Percentiles rank a stretch among this genome's conserved stretches.
Conservation (phyloP, 768 basidiomycete species). For the Trametes punicea region DNA sequence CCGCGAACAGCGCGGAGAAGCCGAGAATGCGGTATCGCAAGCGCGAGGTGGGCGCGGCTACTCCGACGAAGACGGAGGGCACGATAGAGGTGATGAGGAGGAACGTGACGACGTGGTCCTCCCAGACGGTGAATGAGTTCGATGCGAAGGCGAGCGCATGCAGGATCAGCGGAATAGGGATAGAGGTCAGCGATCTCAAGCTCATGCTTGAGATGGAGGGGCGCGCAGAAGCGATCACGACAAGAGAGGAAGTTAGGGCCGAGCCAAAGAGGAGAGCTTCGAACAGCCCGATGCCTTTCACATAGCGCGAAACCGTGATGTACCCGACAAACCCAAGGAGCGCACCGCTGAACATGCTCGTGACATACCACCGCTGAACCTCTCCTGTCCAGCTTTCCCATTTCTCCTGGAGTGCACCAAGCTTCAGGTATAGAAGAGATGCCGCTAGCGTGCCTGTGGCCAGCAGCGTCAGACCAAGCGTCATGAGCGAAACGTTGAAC, state of each 20-base stretch:
- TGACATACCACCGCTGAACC: conserved; percentile 11
- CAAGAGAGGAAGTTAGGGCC: conserved; percentile 44
- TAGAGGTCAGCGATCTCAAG: conserved; percentile 12
- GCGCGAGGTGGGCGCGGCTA: conserved; percentile 62
- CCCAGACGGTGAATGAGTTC: conserved; percentile 98
- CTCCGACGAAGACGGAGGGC: conserved; percentile 55
- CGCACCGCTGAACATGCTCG: conserved; percentile 16
- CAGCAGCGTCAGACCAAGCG: conserved; percentile 64
- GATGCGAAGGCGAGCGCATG: conserved; percentile 81
- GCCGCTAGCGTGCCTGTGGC: conserved; percentile 51
- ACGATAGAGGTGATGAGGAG: conserved; percentile 64
- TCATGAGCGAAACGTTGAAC: conserved; percentile 80
- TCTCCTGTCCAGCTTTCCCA: conserved; percentile 43
- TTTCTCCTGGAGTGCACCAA: conserved; percentile 37
- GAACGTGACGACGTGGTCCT: conserved; percentile 80
- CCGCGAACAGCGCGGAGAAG: conserved; percentile 62
- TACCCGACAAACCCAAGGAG: conserved; percentile 35
- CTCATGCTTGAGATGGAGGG: conserved; percentile 29
- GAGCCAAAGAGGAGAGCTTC: conserved; percentile 49
- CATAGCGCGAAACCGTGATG: conserved; percentile 30
- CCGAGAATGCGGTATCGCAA: conserved; percentile 75
- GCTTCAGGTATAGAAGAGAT: conserved; percentile 51
- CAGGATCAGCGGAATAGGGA: conserved; percentile 53
- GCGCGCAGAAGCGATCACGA: conserved; percentile 41
- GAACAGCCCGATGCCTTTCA: conserved; percentile 39